Conservation (phyloP, 768 basidiomycete species). For the Phylloporus sp. region DNA sequence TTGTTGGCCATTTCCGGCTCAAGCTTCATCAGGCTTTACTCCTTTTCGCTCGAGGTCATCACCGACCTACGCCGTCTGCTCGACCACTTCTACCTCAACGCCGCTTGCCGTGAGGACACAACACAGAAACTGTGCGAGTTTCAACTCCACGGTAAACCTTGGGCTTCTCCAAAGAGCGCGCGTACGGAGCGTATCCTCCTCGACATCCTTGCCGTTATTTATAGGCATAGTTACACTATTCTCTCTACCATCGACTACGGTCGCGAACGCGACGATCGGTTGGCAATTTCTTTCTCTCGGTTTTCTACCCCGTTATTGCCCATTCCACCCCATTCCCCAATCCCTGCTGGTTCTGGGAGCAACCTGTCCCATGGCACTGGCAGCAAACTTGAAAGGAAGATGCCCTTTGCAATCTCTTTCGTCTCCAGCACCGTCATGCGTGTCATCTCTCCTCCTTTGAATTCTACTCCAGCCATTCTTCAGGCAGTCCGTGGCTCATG, state of each 20-base stretch:
- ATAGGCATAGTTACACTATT: constrained; percentile 59
- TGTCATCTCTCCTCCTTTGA: constrained; percentile 73
- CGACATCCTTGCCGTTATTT: constrained; percentile 59
- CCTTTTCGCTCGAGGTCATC: constrained; percentile 55
- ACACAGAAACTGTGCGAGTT: constrained; percentile 63
- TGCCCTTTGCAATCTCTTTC: constrained; percentile 73
- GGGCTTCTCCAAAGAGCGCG: constrained; percentile 65
- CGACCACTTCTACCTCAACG: constrained; percentile 41
- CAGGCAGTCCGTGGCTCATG: constrained; percentile 73
- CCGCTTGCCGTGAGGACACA: constrained; percentile 51
- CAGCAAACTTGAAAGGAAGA: constrained; percentile 32
- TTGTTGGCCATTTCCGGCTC: constrained; percentile 66
- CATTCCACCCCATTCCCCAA: constrained; percentile 36
- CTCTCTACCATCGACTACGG: constrained; percentile 75
- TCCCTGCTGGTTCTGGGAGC: constrained; percentile 38
- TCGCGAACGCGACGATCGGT: constrained; percentile 67
- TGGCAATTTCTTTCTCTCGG: constrained; percentile 68
- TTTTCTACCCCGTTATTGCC: constrained; percentile 36
- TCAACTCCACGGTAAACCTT: constrained; percentile 64
- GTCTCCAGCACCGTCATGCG: constrained; percentile 62
- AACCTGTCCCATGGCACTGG: constrained; percentile 35
- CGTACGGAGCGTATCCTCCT: constrained; percentile 66
- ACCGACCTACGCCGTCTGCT: constrained; percentile 53
- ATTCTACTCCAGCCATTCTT: constrained; percentile 75
- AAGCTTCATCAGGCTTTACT: constrained; percentile 64